Evolutionary conservation across 108 stramenopile species (phyloP), one percentile per base, ranked within the genome.

Genomic region (Parmales sp.): DNA sequence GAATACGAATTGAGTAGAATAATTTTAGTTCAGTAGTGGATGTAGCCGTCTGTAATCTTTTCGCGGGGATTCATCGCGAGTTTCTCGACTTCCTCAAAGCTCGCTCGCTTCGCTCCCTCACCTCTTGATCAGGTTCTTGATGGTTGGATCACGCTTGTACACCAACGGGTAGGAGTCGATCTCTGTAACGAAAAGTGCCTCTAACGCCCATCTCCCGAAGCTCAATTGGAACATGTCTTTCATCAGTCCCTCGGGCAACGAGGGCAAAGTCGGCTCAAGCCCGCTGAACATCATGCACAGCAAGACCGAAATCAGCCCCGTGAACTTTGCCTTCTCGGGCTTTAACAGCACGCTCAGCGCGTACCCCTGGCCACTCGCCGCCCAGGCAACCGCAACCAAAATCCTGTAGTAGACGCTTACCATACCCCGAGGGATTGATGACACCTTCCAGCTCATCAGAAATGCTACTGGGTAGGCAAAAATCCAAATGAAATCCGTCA

Each of bases 241-340:
- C 54, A 34, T 34, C 0, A 60, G 7, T 1, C 54, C 54, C 54
- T 60, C 20, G 28, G 13, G 11, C 13, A 60, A 3, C 2, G 54
- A 9, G 3, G 19, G 19, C 29, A 60, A 16, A 5, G 54, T 4
- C 29, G 54, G 54, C 54, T 60, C 54, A 4, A 60, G 31, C 3
- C 54, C 54, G 4, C 9, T 13, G 54, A 60, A 60, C 54, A 60
- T 60, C 29, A 60, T 28, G 54, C 54, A 60, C 3, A 60, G 54
- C 3, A 60, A 29, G 29, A 11, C 13, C 1, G 8, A 13, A 11
- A 60, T 6, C 3, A 60, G 28, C 3, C 54, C 54, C 7, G 29
- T 60, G 28, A 60, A 60, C 26, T 60, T 60, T 3, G 54, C 54
- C 16, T 5, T 13, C 26, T 60, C 54, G 5, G 54, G 54, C 54